phyloP scores from a whole-genome alignment of 2,329 filamentous ascomycete genomes.

The Fusarium globosum region DNA sequence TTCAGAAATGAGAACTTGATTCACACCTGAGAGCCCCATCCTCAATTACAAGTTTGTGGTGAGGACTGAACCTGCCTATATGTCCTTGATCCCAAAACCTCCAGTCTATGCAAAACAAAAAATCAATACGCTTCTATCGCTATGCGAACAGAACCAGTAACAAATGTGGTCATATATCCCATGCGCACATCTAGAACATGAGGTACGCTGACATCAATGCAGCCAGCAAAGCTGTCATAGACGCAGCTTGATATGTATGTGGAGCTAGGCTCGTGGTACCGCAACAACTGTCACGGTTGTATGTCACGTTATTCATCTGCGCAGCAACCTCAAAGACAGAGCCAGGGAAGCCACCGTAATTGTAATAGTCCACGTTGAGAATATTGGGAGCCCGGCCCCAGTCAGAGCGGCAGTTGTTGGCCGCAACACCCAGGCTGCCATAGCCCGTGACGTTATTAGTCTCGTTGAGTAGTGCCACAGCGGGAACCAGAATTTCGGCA shows the following conservation, averaged over 20 bases:
- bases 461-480: conserved; percentile 73
- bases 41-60: conserved; percentile 4
- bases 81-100: conserved; percentile 19
- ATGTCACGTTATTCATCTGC: conserved; percentile 77
- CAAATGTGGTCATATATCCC: background rate
- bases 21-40: background rate
- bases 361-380: conserved; percentile 88
- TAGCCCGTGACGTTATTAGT: conserved; percentile 75
- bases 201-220: conserved; percentile 37
- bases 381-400: conserved; percentile 81
- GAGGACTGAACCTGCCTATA: conserved; percentile 18
- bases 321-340: conserved; percentile 82
- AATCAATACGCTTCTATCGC: conserved; percentile 30
- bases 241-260: conserved; percentile 35
- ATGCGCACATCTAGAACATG: conserved; percentile 24
- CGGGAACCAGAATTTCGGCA: conserved; percentile 74
- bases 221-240: conserved; percentile 36
- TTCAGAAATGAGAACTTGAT: background rate
- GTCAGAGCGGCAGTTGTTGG: conserved; percentile 67
- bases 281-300: conserved; percentile 66
- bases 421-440: conserved; percentile 74
- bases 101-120: conserved; percentile 32
- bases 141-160: conserved; percentile 10
- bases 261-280: conserved; percentile 54
- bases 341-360: conserved; percentile 72